Evolutionary conservation across 352 stramenopile species (phyloP), one percentile per base, ranked within the genome.

Genomic region (Phytophthora agathidicida): DNA sequence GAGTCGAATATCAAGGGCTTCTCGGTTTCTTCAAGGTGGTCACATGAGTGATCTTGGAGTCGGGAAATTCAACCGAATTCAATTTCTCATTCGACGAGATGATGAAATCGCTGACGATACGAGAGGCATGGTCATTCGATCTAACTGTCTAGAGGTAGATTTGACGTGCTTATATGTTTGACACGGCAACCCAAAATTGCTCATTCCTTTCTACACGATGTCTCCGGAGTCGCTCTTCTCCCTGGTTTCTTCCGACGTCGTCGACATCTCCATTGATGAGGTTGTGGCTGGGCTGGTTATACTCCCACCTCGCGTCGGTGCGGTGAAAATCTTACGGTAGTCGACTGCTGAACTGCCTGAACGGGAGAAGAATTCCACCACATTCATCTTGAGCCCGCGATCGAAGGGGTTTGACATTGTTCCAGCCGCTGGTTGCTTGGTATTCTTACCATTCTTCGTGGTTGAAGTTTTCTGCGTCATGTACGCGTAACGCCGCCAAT

Each of bases 401-500:
- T 87, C 62, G 31, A 84, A 84, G 17, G 73, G 60, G 51, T 87
- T 87, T 0, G 22, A 45, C 24, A 84, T 62, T 16, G 7, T 33
- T 53, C 27, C 53, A 56, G 52, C 13, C 1, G 46, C 31, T 19
- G 48, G 13, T 47, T 70, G 39, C 42, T 71, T 67, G 20, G 16
- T 33, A 19, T 8, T 43, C 37, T 62, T 57, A 14, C n/a, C 24
- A 23, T 52, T 28, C 23, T 60, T 68, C 23, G 45, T 39, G 45
- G 32, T 11, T 16, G 27, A 8, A 19, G 49, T 4, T 19, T 48
- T 52, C 9, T 63, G 49, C 0, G 57, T 81, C 44, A 94, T 55
- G 44, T 94, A 94, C 14, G 72, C 30, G 57, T 93, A 93, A 19
- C 85, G 73, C 44, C 75, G 71, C 85, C 85, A 94, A 51, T 94